Percentiles rank a stretch among this genome's conserved stretches.
Evolutionary conservation across 345 rosid species (phyloP).

Genomic region (Clausena lansium): DNA sequence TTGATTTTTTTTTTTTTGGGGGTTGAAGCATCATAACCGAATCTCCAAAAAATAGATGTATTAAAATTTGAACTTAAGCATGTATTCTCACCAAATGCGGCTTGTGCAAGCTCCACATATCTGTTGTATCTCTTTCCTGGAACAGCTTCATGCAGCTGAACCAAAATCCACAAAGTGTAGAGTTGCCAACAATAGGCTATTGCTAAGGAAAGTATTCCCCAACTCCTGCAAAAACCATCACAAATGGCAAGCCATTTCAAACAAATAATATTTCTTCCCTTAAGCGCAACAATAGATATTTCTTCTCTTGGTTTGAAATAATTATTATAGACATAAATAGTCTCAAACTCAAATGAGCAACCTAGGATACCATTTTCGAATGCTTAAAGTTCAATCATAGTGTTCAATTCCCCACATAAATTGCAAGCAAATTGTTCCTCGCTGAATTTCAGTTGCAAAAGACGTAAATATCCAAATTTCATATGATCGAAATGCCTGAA

Average conservation of each 20-base stretch:
- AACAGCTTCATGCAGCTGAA: constrained; percentile 94
- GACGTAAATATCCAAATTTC: neutral
- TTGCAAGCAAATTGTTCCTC: neutral
- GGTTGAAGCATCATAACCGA: neutral
- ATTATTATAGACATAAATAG: neutral
- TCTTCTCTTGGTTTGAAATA: neutral
- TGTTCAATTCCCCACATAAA: neutral
- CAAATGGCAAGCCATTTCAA: constrained; percentile 5
- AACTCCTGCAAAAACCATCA: constrained; percentile 58
- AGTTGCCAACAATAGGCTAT: constrained; percentile 96
- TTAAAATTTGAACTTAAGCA: neutral
- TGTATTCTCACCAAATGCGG: constrained; percentile 78
- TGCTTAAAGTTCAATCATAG: neutral
- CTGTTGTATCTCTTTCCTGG: constrained; percentile 95
- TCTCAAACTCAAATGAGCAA: neutral
- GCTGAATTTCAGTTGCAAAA: neutral
- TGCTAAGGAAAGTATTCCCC: constrained; percentile 85
- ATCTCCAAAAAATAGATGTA: neutral
- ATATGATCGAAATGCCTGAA: neutral
- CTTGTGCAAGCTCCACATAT: constrained; percentile 95
- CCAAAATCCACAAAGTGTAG: constrained; percentile 89
- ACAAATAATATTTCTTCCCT: neutral
- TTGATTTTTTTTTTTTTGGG: neutral
- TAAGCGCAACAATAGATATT: neutral
- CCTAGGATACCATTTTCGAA: neutral